Conservation (phyloP, 2,329 filamentous ascomycete species). For the Paecilomyces fulvus region DNA sequence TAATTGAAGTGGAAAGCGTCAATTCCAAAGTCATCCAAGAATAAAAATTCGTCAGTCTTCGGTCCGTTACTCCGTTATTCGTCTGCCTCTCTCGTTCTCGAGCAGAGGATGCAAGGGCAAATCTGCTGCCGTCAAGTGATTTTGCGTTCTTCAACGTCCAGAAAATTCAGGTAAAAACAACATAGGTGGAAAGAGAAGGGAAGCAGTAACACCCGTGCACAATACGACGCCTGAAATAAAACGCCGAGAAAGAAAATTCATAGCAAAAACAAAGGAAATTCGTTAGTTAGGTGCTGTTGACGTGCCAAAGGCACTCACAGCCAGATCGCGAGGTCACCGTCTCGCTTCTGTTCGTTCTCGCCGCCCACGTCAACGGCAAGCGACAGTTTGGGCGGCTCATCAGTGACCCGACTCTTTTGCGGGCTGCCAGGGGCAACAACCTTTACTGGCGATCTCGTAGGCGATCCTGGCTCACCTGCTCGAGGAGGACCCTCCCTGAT, state of each 20-base stretch:
- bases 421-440: conserved; percentile 19
- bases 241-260: not conserved
- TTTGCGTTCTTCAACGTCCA: not conserved
- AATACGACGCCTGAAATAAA: not conserved
- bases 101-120: not conserved
- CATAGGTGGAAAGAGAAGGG: not conserved
- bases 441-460: conserved; percentile 42
- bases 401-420: conserved; percentile 35
- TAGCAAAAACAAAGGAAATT: conserved; percentile 1
- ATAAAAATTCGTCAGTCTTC: not conserved
- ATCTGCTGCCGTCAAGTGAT: not conserved
- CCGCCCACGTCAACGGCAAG: conserved; percentile 28
- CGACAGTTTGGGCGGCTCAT: conserved; percentile 53
- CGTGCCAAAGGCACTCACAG: conserved; percentile 16
- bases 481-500: conserved; percentile 53
- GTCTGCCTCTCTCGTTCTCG: not conserved
- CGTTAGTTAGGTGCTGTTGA: conserved; percentile 2
- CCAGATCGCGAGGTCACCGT: conserved; percentile 28
- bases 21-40: not conserved
- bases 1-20: not conserved
- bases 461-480: conserved; percentile 26
- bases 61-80: not conserved
- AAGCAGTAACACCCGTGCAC: not conserved
- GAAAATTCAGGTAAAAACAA: not conserved
- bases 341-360: conserved; percentile 11